Base-by-base conservation (phyloP, 1,139 yeast species). In the Yamadazyma mexicana region DNA sequence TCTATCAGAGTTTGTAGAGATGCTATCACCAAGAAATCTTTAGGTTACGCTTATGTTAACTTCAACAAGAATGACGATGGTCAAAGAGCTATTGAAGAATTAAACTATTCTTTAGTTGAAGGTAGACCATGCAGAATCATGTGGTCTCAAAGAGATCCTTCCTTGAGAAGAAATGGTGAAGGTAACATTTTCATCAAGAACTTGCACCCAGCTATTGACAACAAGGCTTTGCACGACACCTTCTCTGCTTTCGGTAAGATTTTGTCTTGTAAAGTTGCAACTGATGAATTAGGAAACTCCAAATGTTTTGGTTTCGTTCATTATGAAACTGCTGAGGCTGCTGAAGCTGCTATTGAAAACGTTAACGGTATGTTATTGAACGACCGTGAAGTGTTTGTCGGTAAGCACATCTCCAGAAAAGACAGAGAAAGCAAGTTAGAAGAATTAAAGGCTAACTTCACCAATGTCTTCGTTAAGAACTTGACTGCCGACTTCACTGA, bases 111-210 rank as follows among this genome's bases (percentile, higher is more conserved):
- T 48, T 83, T 82, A 60, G 83, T 92, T 72, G 92, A 91, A 72
- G 98, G 97, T 62, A 89, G 87, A 63, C 92, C 97, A 59, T 89
- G 98, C 75, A 91, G 99, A 73, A 92, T 92, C 75, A 94, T 94
- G 98, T 91, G 98, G 97, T 89, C 98, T 54, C 98, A 94, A 78
- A 88, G 98, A 75, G 98, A 92, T 68, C 98, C 98, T 51, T 81
- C 96, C 50, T 70, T 84, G 59, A 87, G 98, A 79, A 88, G 87
- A 79, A 85, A 86, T 62, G 98, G 98, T 66, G 87, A 88, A 52
- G 97, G 97, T 62, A 92, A 92, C 80, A 85, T 94, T 55, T 92
- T 87, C 81, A 92, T 92, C 77, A 92, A 92, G 83, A 94, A 92
- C 81, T 83, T 92, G 73, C 97, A 92, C 70, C 95, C 96, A 46